These are phyloP conservation scores for Colletotrichum cordylinicola DNA, from an alignment of 2,329 filamentous ascomycete genomes.

Conservation along the genomic window DNA sequence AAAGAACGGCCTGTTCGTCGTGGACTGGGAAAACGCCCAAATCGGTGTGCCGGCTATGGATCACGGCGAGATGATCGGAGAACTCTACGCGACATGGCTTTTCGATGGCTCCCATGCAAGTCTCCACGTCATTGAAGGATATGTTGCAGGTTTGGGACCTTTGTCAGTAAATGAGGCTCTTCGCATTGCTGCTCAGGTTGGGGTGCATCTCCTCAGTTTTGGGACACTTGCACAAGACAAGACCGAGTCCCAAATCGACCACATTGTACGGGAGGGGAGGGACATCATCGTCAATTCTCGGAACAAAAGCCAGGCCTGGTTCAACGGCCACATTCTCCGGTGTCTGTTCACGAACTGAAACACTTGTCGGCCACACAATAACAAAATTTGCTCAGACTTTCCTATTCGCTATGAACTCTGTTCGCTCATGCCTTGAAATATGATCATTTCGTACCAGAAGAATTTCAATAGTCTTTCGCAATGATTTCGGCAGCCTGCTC, in stretches of 20 bases:
- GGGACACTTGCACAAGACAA: background rate
- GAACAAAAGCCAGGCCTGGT: background rate
- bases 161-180: background rate
- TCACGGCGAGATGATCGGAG: background rate
- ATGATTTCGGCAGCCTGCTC: slow-evolving; percentile 67
- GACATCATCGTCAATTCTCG: background rate
- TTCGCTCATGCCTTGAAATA: background rate
- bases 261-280: background rate
- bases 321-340: background rate
- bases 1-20: background rate
- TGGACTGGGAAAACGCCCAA: background rate
- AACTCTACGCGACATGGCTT: background rate
- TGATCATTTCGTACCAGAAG: background rate
- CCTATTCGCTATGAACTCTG: background rate
- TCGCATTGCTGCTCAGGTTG: background rate
- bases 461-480: background rate
- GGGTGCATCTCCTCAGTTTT: background rate
- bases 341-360: background rate
- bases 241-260: background rate
- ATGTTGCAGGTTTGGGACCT: background rate
- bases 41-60: background rate
- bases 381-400: background rate
- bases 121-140: background rate
- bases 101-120: background rate
- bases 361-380: background rate